Evolutionary conservation across 2,329 filamentous ascomycete genomes (phyloP).

Genomic region (Sporothrix mexicana): DNA sequence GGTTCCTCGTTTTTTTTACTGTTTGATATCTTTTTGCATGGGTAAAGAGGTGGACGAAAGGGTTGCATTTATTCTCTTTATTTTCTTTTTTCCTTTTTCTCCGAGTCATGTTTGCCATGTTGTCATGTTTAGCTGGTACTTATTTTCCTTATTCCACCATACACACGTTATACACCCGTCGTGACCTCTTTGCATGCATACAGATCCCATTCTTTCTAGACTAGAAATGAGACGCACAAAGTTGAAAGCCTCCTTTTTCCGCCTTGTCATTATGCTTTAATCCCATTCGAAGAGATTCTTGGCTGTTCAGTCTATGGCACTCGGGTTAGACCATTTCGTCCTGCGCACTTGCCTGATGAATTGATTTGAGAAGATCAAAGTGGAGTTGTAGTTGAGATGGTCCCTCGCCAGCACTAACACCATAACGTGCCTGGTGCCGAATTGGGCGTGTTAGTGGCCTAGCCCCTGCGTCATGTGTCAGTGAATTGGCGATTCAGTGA

Average conservation of each 20-base stretch:
- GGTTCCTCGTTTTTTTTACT: neutral
- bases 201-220: slow-evolving; percentile 20
- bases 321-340: too few species aligned
- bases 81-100: neutral
- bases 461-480: slow-evolving; percentile 14
- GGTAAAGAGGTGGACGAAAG: slow-evolving; percentile 24
- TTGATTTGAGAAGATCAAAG: too few species aligned
- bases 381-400: too few species aligned
- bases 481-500: slow-evolving; percentile 2
- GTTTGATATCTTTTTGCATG: slow-evolving; percentile 23
- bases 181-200: slow-evolving; percentile 11
- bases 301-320: too few species aligned
- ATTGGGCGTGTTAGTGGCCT: neutral
- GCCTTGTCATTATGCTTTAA: neutral
- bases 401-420: too few species aligned
- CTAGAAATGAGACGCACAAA: slow-evolving; percentile 26
- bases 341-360: too few species aligned
- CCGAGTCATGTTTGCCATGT: neutral
- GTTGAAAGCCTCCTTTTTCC: neutral
- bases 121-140: neutral
- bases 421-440: neutral
- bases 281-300: too few species aligned
- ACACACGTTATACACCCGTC: neutral
- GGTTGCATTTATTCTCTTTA: neutral
- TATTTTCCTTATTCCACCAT: slow-evolving; percentile 10